Conservation (phyloP, 2,329 filamentous ascomycete species). For the Biscogniauxia marginata region DNA sequence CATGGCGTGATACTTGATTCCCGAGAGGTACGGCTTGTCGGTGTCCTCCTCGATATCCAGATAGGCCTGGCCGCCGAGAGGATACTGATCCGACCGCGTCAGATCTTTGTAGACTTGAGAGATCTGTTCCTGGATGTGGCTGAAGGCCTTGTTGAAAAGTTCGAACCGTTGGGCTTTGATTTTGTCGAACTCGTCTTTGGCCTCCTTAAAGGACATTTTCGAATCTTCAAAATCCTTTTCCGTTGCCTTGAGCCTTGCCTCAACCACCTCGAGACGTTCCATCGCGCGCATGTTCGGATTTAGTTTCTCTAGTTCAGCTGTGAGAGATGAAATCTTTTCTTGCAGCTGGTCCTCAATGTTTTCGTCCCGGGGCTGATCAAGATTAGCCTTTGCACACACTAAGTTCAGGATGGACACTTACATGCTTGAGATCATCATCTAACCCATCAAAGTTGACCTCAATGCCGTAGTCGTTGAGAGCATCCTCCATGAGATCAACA, state of each 20-base stretch:
- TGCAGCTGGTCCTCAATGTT: constrained; percentile 73
- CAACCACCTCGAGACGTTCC: constrained; percentile 83
- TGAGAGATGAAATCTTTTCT: constrained; percentile 73
- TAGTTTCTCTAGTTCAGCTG: constrained; percentile 83
- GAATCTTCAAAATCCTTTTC: constrained; percentile 90
- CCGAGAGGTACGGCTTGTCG: constrained; percentile 93
- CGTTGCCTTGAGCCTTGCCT: constrained; percentile 76
- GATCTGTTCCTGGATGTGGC: constrained; percentile 93
- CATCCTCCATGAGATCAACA: constrained; percentile 58
- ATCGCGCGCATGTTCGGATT: constrained; percentile 96
- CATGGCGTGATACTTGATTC: constrained; percentile 99
- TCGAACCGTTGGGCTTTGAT: constrained; percentile 82
- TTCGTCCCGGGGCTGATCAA: constrained; percentile 62
- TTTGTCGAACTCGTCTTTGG: constrained; percentile 79
- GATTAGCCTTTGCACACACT: constrained; percentile 26
- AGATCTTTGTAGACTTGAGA: constrained; percentile 92
- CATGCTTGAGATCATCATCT: constrained; percentile 77
- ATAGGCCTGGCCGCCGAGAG: constrained; percentile 84
- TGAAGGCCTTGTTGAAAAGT: constrained; percentile 92
- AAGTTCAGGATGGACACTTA: constrained; percentile 44
- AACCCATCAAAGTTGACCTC: constrained; percentile 81
- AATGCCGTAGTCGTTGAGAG: constrained; percentile 87
- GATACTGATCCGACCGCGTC: constrained; percentile 85
- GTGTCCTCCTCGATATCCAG: constrained; percentile 91
- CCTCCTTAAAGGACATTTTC: constrained; percentile 68